Evolutionary conservation across 768 basidiomycete species (phyloP), one percentile per base, ranked within the genome.

Genomic region (Cantharellus anzutake): DNA sequence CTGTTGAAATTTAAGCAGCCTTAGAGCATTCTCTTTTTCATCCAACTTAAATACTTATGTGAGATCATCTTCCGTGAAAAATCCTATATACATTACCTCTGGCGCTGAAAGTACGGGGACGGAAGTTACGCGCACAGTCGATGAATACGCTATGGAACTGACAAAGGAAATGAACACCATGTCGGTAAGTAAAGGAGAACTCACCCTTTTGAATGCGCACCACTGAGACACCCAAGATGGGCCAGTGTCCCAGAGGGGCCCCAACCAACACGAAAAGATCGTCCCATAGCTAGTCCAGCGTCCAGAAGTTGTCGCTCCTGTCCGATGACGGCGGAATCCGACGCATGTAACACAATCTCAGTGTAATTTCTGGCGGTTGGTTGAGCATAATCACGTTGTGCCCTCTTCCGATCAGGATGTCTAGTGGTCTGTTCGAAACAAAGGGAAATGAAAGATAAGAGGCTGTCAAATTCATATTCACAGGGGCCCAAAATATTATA

Each of bases 201-300:
- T 55, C 35, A 11, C 35, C 7, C 14, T 7, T 55, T 55, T 11
- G 52, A 7, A 52, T 58, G 41, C n/a, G 38, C 7, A 48, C 62
- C 64, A 50, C 66, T 66, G 11, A 94, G 71, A 56, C 74, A 74
- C n/a, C 89, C 92, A 5, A 84, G 69, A 69, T 89, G 84, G 5
- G 82, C 82, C 4, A 97, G 67, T 42, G 73, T 75, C 0, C 90
- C 90, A 42, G 79, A 77, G 1, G 86, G 83, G 20, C 93, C 89
- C 90, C 92, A 98, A 3, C 88, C 82, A 2, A 85, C 88, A 60
- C 91, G 78, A 70, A 91, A 96, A 7, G 86, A 88, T 16, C 90
- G 79, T 7, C 92, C 92, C 60, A 92, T 72, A 0, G 85, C 78
- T 41, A 97, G 73, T 0, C 91, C 93, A 14, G 88, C 86, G 70